phyloP scores from a whole-genome alignment of 495 filamentous ascomycete species.

The Cercophora newfieldiana region DNA sequence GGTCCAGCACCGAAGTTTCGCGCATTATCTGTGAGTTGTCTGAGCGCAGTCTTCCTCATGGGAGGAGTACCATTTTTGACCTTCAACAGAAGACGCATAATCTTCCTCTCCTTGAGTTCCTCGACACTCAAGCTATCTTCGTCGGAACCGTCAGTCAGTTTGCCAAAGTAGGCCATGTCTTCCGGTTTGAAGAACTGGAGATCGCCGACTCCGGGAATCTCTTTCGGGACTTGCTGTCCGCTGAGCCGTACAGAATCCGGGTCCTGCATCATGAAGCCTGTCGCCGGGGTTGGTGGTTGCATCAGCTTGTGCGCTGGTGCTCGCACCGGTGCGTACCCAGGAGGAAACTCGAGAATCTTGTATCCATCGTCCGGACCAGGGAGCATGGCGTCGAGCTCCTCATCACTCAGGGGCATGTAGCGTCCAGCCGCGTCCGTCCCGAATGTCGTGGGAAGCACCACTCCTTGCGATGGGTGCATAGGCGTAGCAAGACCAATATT shows the following conservation, averaged over 20 bases:
- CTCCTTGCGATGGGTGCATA: conserved; percentile 75
- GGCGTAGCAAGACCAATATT: conserved; percentile 81
- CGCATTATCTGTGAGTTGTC: conserved; percentile 97
- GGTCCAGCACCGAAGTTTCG: conserved; percentile 93
- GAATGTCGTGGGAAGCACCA: conserved; percentile 60
- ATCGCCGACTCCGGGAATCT: conserved; percentile 96
- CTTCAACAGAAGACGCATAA: conserved; percentile 94
- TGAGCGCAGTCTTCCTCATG: conserved; percentile 98
- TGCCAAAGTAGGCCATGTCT: conserved; percentile 99
- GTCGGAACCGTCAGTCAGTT: conserved; percentile 91
- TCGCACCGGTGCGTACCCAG: conserved; percentile 86
- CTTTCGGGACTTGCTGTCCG: conserved; percentile 91
- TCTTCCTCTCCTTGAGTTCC: conserved; percentile 96
- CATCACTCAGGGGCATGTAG: conserved; percentile 80
- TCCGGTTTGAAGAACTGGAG: conserved; percentile 98
- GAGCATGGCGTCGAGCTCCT: conserved; percentile 90
- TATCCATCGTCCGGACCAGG: conserved; percentile 79
- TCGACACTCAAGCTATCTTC: conserved; percentile 91
- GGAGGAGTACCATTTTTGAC: conserved; percentile 99
- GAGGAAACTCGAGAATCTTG: conserved; percentile 88
- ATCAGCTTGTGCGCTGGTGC: conserved; percentile 74
- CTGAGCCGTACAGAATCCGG: conserved; percentile 75
- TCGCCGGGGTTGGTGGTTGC: conserved; percentile 68
- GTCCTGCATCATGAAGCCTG: conserved; percentile 98
- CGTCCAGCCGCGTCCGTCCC: conserved; percentile 79